A percentile compares a stretch with the other conserved stretches of the same genome.
These are phyloP conservation scores for Jatropha podagrica DNA, from an alignment of 441 rosid genomes.

Conservation along the genomic window DNA sequence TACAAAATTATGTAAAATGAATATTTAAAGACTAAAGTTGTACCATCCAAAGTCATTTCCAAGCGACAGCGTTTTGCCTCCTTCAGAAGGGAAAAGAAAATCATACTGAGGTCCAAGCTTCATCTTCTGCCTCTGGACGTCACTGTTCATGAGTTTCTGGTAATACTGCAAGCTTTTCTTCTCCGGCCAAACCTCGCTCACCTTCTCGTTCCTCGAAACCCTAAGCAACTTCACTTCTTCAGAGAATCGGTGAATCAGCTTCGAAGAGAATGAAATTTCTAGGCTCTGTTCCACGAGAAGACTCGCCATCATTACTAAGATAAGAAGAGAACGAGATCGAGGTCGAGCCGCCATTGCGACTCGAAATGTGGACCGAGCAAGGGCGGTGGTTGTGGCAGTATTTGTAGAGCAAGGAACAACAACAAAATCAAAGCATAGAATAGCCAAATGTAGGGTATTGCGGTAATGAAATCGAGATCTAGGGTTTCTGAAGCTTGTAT, in stretches of 20 bases:
- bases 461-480: too few relatives aligned
- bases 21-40: not conserved
- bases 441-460: too few relatives aligned
- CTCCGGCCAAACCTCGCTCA: constrained; percentile 42
- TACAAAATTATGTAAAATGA: not conserved
- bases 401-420: not conserved
- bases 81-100: constrained; percentile 69
- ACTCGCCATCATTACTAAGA: constrained; percentile 25
- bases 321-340: constrained; percentile 19
- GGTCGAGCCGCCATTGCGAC: constrained; percentile 39
- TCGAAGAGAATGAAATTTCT: constrained; percentile 45
- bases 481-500: too few relatives aligned
- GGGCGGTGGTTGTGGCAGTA: not conserved
- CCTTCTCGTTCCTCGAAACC: constrained; percentile 22
- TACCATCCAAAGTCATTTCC: constrained; percentile 83
- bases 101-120: constrained; percentile 56
- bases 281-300: constrained; percentile 21
- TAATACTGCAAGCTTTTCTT: constrained; percentile 60
- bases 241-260: constrained; percentile 77
- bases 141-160: constrained; percentile 45
- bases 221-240: constrained; percentile 51
- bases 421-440: not conserved
- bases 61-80: constrained; percentile 57
- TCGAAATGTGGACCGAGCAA: constrained; percentile 3
- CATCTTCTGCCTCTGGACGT: constrained; percentile 66